Evolutionary conservation across 1,284 basidiomycete species (phyloP).

Genomic region (Fomitopsis schrenkii): DNA sequence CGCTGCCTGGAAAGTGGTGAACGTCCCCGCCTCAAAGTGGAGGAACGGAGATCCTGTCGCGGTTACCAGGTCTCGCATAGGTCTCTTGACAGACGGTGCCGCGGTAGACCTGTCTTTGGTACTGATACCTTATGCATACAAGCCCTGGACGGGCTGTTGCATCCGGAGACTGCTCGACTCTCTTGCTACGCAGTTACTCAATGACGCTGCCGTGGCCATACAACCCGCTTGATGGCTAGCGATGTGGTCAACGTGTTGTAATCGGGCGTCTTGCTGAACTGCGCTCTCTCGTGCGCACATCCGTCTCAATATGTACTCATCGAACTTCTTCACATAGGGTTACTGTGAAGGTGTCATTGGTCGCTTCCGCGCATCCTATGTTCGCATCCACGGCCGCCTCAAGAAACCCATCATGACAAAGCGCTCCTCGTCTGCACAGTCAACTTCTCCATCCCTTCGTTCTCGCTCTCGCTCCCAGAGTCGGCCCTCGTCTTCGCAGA

Average conservation of each 20-base stretch:
- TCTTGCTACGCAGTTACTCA: no score
- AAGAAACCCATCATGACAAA: constrained; percentile 80
- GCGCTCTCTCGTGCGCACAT: background rate
- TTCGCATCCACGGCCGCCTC: constrained; percentile 71
- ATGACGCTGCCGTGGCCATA: no score
- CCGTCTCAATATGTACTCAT: background rate
- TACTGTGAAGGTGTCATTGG: constrained; percentile 91
- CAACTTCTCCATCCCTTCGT: constrained; percentile 23
- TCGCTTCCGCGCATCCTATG: constrained; percentile 65
- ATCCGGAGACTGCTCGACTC: no score
- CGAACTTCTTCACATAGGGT: constrained; percentile 18
- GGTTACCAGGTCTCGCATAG: background rate
- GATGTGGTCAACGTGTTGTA: no score
- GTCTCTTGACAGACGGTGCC: background rate
- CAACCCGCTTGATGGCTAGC: no score
- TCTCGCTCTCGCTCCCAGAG: constrained; percentile 21
- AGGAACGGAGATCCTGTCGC: no score
- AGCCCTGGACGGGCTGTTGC: no score
- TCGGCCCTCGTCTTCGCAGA: constrained; percentile 20
- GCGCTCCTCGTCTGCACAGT: constrained; percentile 36
- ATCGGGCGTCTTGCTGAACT: background rate
- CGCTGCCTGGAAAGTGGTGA: no score
- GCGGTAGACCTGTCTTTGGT: background rate
- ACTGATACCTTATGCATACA: no score
- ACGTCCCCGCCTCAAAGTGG: no score